Evolutionary conservation across 352 stramenopile species (phyloP).

Genomic region (Pythium pyrilobum): DNA sequence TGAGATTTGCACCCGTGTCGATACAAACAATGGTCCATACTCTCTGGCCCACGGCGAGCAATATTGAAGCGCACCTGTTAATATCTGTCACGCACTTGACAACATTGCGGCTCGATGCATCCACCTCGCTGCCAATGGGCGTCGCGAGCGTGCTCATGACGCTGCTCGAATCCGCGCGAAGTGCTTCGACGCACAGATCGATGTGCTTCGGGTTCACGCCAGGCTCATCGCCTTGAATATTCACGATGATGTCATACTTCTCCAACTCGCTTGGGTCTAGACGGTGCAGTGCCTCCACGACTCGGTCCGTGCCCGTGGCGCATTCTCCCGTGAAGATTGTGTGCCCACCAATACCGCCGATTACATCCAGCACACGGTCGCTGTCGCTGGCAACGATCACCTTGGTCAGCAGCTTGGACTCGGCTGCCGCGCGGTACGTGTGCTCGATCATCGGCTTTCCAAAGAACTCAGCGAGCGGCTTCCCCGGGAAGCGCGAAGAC

Average conservation of each 20-base stretch:
- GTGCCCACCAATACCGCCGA: slow-evolving; percentile 32
- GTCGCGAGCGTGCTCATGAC: slow-evolving; percentile 81
- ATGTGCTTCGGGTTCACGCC: slow-evolving; percentile 77
- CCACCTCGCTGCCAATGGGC: slow-evolving; percentile 47
- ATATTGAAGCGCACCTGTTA: slow-evolving; percentile 37
- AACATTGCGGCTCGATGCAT: slow-evolving; percentile 54
- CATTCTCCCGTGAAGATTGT: slow-evolving; percentile 65
- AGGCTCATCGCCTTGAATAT: slow-evolving; percentile 82
- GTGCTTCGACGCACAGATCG: slow-evolving; percentile 52
- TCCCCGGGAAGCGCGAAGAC: slow-evolving; percentile 72
- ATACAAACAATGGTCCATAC: too few species aligned
- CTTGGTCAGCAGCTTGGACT: slow-evolving; percentile 48
- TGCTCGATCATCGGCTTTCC: slow-evolving; percentile 83
- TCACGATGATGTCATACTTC: slow-evolving; percentile 73
- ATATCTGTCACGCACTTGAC: slow-evolving; percentile 73
- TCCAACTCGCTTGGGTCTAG: slow-evolving; percentile 36
- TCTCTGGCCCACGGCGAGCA: too few species aligned
- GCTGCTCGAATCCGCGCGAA: slow-evolving; percentile 37
- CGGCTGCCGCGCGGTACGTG: slow-evolving; percentile 55
- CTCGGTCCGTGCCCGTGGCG: slow-evolving; percentile 68
- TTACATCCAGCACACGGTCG: slow-evolving; percentile 40
- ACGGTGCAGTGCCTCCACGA: slow-evolving; percentile 52
- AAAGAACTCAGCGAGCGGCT: slow-evolving; percentile 75
- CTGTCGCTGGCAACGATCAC: slow-evolving; percentile 83
- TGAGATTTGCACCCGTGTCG: too few species aligned